These are phyloP conservation scores for Epithele typhae DNA, from an alignment of 768 basidiomycete genomes.

Conservation along the genomic window DNA sequence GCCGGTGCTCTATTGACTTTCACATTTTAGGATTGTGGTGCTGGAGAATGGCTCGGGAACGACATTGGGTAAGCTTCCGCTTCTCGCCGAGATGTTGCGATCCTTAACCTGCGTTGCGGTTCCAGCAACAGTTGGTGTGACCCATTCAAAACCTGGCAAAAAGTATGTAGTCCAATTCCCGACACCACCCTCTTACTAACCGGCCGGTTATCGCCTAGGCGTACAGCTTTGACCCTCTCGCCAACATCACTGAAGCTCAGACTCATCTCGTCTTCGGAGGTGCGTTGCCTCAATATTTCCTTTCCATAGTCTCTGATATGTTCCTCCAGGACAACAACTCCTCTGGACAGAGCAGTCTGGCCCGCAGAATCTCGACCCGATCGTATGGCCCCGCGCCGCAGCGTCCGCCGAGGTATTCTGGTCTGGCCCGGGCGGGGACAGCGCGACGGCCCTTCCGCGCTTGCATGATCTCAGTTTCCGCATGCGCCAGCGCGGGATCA, in stretches of 20 bases:
- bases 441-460: slow-evolving; percentile 51
- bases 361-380: slow-evolving; percentile 63
- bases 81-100: too few species aligned
- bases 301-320: not conserved
- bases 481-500: slow-evolving; percentile 56
- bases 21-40: slow-evolving; percentile 60
- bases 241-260: slow-evolving; percentile 46
- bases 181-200: not conserved
- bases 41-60: slow-evolving; percentile 64
- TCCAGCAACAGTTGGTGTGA: slow-evolving; percentile 66
- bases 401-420: slow-evolving; percentile 76
- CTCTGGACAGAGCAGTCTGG: slow-evolving; percentile 75
- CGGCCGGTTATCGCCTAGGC: slow-evolving; percentile 29
- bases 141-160: slow-evolving; percentile 79
- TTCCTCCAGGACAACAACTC: slow-evolving; percentile 49
- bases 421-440: slow-evolving; percentile 43
- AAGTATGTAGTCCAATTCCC: slow-evolving; percentile 32
- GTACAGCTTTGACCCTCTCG: slow-evolving; percentile 69
- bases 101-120: not conserved
- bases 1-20: not conserved
- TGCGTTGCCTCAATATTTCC: slow-evolving; percentile 22
- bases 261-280: slow-evolving; percentile 64
- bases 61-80: slow-evolving; percentile 29
- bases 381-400: slow-evolving; percentile 70
- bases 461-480: slow-evolving; percentile 63